Evolutionary conservation across 192 early-diverging fungal species (phyloP), one percentile per base, ranked within the genome.

Genomic region (Backusella psychrophila): DNA sequence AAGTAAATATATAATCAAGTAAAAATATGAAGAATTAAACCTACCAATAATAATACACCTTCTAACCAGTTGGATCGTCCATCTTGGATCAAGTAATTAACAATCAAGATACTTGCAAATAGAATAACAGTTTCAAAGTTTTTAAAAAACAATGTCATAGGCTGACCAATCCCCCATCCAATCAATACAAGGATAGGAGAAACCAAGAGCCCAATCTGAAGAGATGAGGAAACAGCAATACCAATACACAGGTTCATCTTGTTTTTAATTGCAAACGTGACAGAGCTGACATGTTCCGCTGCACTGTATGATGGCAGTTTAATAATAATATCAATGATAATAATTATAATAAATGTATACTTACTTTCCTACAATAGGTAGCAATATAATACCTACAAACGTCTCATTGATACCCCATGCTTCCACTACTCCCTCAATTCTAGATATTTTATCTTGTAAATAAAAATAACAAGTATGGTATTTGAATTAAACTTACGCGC

Each of bases 1-100:
- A 26, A 38, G 17, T 46, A 34, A 65, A 21, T n/a, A 72, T 11
- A 35, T 6, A 46, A 15, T 21, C 3, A 49, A 19, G 4, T 71
- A 4, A 9, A 23, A 33, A 42, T 15, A 36, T 12, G 0, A 31
- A 0, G 29, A 19, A 15, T 31, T 6, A 23, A 0, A 69, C 75
- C 59, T 77, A 83, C 89, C 36, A 99, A 81, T 29, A 97, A 81
- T 82, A 97, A 90, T 26, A 89, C 87, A 6, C 97, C 97, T 79
- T 96, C 95, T 7, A 99, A 82, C 95, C 95, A 99, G 82, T 98
- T 96, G 6, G 92, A 93, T 65, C 92, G 78, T 17, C 97, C 97
- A 79, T 98, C 96, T 72, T 84, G 76, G 77, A 93, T 90, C 17
- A 94, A 77, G 76, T 93, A 93, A 80, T 93, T 93, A 42, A 92